Percentiles rank a stretch among this genome's conserved stretches.
phyloP scores from a whole-genome alignment of 2,329 filamentous ascomycete genomes.

The Eutypa lata region DNA sequence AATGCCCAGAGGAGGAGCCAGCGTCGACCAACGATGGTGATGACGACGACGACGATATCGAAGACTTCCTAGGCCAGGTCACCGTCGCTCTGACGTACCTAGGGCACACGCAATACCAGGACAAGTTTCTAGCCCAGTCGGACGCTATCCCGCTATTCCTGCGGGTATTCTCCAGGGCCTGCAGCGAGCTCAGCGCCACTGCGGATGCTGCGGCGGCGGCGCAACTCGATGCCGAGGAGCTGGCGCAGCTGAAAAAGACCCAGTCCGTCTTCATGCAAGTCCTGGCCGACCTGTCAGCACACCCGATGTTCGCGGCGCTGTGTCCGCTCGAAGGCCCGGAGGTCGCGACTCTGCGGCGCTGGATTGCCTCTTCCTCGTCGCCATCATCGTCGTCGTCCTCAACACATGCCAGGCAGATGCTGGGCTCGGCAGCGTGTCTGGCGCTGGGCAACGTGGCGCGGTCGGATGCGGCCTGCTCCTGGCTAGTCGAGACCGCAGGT shows the following conservation, averaged over 20 bases:
- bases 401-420: conserved; percentile 33
- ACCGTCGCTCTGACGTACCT: conserved; percentile 56
- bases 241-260: conserved; percentile 44
- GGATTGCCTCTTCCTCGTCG: conserved; percentile 32
- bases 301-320: conserved; percentile 41
- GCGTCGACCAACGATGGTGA: no score
- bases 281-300: conserved; percentile 49
- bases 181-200: conserved; percentile 37
- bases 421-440: conserved; percentile 58
- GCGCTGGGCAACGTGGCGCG: conserved; percentile 60
- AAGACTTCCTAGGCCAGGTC: conserved; percentile 51
- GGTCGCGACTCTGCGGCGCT: conserved; percentile 41
- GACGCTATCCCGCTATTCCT: conserved; percentile 42
- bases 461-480: conserved; percentile 50
- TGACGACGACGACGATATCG: conserved; percentile 35
- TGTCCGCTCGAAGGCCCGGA: conserved; percentile 42
- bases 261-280: conserved; percentile 48
- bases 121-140: conserved; percentile 39
- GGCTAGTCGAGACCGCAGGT: conserved; percentile 46
- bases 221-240: conserved; percentile 36
- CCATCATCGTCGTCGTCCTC: no score
- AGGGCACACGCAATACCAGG: conserved; percentile 49
- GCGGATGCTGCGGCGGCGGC: conserved; percentile 36
- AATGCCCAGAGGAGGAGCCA: no score
- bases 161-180: conserved; percentile 44